Evolutionary conservation across 1,284 basidiomycete species (phyloP).

Genomic region (Ganoderma resinaceum): DNA sequence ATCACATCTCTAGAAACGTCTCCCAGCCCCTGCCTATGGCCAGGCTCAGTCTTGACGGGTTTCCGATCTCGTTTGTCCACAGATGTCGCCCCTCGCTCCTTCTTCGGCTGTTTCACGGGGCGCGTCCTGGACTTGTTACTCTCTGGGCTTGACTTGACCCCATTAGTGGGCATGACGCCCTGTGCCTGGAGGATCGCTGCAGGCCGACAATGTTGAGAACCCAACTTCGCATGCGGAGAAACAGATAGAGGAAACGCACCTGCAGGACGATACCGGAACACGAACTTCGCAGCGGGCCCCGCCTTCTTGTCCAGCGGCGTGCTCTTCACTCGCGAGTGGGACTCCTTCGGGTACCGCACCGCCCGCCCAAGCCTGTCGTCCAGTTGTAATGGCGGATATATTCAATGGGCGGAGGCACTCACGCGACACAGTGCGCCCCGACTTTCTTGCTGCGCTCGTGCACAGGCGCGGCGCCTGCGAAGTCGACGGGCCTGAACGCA

Average conservation of each 20-base stretch:
- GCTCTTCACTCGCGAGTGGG: neutral
- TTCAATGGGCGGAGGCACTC: slow-evolving; percentile 1
- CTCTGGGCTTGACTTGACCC: neutral
- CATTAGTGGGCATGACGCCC: slow-evolving; percentile 17
- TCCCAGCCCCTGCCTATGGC: neutral
- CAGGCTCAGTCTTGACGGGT: slow-evolving; percentile 16
- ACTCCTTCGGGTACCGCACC: neutral
- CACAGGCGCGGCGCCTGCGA: slow-evolving; percentile 17
- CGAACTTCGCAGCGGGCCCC: slow-evolving; percentile 14
- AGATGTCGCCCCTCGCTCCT: neutral
- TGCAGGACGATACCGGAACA: slow-evolving; percentile 24
- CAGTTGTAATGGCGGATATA: neutral
- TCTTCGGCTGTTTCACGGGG: neutral
- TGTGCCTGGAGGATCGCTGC: slow-evolving; percentile 25
- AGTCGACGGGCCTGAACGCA: slow-evolving; percentile 1
- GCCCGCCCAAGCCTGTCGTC: slow-evolving; percentile 12
- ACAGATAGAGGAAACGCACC: slow-evolving; percentile 5
- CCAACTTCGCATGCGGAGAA: neutral
- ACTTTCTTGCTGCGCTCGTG: slow-evolving; percentile 33
- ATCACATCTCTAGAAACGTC: slow-evolving; percentile 13
- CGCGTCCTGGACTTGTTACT: neutral
- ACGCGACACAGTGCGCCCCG: slow-evolving; percentile 31
- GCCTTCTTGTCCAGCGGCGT: slow-evolving; percentile 12
- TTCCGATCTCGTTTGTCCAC: slow-evolving; percentile 1
- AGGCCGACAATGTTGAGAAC: neutral